Evolutionary conservation across 1,284 basidiomycete species (phyloP), one percentile per base, ranked within the genome.

Genomic region (Calocybe gambosa): DNA sequence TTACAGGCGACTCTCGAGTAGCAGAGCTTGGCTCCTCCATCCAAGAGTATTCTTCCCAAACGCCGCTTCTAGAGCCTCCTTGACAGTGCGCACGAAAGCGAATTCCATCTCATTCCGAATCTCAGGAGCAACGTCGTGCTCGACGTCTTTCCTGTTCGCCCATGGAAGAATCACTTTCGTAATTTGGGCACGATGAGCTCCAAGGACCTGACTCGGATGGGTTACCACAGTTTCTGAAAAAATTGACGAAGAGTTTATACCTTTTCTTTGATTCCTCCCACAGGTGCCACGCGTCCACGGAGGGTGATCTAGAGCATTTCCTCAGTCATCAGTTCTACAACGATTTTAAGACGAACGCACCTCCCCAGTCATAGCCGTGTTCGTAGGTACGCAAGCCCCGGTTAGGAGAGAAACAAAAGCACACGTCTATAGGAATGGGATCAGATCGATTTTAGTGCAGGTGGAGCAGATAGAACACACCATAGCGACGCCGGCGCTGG

Each of bases 401-500:
- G 85, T 89, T 36, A 93, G 70, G 28, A 93, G 68, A 4, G 87
- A 90, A 10, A 93, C 87, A 43, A 94, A 77, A 0, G 91, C 90
- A 55, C 89, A 89, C 1, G 82, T 80, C 80, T 86, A 53, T 3
- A n/a, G n/a, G n/a, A n/a, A n/a, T n/a, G n/a, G n/a, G n/a, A n/a
- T n/a, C n/a, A n/a, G n/a, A n/a, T n/a, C n/a, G n/a, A n/a, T n/a
- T n/a, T n/a, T n/a, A n/a, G n/a, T n/a, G n/a, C n/a, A n/a, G n/a
- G n/a, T n/a, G n/a, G n/a, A n/a, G n/a, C n/a, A n/a, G n/a, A 35
- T 13, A 7, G 29, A 23, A 23, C 47, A 51, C 48, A 87, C 85
- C 83, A 94, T 90, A 1, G 91, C 89, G 15, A 93, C 77, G 3
- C 92, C 92, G 0, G 92, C 91, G 55, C 85, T 89, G 0, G 91